phyloP scores from a whole-genome alignment of 2,329 filamentous ascomycete genomes.

The Cordyceps cateniannulata region DNA sequence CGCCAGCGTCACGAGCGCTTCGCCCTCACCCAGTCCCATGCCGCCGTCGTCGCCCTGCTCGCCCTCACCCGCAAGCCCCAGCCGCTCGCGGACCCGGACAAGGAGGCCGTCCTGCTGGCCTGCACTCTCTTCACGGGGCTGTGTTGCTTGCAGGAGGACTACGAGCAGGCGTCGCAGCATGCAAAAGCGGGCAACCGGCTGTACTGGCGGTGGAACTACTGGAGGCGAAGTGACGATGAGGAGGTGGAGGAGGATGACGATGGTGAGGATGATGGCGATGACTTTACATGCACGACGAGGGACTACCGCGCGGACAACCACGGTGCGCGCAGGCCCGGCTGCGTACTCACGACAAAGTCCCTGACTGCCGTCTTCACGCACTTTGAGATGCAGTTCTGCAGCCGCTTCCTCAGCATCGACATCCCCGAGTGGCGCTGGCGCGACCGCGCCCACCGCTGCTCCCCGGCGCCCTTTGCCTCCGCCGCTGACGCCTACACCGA shows the following conservation, averaged over 20 bases:
- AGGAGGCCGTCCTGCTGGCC: slow-evolving; percentile 9
- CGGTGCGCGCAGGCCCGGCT: neutral
- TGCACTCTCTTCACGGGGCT: slow-evolving; percentile 11
- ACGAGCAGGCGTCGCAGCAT: slow-evolving; percentile 6
- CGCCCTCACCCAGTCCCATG: slow-evolving; percentile 4
- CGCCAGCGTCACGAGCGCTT: slow-evolving; percentile 5
- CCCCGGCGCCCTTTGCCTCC: neutral
- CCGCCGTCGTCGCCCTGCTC: neutral
- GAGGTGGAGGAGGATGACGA: neutral
- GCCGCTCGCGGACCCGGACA: neutral
- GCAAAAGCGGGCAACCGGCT: slow-evolving; percentile 1
- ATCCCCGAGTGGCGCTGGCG: neutral
- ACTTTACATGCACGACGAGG: neutral
- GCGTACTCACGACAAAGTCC: slow-evolving; percentile 4
- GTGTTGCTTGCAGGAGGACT: slow-evolving; percentile 8
- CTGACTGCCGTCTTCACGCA: slow-evolving; percentile 6
- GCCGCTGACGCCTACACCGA: slow-evolving; percentile 12
- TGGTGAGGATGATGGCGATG: neutral
- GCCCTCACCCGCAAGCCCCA: neutral
- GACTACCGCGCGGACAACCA: neutral
- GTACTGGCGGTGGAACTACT: slow-evolving; percentile 10
- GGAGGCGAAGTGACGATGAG: neutral
- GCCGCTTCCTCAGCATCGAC: neutral
- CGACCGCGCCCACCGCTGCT: neutral
- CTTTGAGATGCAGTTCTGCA: slow-evolving; percentile 8